These are phyloP conservation scores for Nicotiana paniculata DNA, from an alignment of 257 asterid genomes.

Conservation along the genomic window DNA sequence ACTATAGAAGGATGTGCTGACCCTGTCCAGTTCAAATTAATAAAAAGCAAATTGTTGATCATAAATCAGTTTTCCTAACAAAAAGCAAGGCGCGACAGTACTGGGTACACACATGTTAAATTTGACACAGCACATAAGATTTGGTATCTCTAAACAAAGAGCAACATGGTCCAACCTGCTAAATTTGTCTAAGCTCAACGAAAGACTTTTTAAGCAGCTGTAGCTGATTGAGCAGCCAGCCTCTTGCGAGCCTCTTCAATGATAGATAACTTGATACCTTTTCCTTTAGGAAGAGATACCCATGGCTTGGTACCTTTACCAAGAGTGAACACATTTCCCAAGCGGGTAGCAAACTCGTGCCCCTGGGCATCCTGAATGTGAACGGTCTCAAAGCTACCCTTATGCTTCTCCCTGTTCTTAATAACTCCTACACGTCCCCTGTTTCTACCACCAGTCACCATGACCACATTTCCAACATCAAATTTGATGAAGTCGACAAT, in stretches of 20 bases:
- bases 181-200: not conserved
- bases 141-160: not conserved
- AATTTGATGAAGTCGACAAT: slow-evolving; percentile 29
- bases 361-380: slow-evolving; percentile 27
- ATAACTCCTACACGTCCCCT: slow-evolving; percentile 31
- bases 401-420: slow-evolving; percentile 30
- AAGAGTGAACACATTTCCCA: slow-evolving; percentile 29
- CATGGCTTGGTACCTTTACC: slow-evolving; percentile 36
- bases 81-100: not conserved
- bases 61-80: not conserved
- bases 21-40: not conserved
- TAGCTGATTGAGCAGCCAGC: slow-evolving; percentile 21
- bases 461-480: slow-evolving; percentile 37
- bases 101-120: not conserved
- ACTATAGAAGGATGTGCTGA: too few relatives aligned
- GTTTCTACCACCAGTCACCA: slow-evolving; percentile 37
- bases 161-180: not conserved
- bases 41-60: not conserved
- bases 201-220: slow-evolving; percentile 5
- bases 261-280: slow-evolving; percentile 32
- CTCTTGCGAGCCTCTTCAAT: slow-evolving; percentile 36
- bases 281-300: slow-evolving; percentile 35
- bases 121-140: not conserved
- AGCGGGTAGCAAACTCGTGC: slow-evolving; percentile 31
- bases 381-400: slow-evolving; percentile 31